Conservation (phyloP, 1,284 basidiomycete species). For the Ganoderma sinense region DNA sequence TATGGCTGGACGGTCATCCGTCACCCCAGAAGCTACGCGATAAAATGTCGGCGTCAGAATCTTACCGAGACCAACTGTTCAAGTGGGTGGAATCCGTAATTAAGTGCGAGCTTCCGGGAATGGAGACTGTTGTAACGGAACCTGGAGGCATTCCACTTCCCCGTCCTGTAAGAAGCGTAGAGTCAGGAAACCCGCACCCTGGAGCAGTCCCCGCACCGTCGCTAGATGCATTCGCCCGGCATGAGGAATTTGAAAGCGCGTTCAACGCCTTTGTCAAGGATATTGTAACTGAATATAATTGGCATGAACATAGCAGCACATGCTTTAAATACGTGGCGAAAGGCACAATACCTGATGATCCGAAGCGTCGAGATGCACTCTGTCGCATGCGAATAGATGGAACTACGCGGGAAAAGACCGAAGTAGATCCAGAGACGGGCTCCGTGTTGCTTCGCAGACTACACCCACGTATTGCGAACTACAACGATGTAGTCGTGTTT, state of each 20-base stretch:
- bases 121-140: not conserved
- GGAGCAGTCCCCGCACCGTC: not conserved
- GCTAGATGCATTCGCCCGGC: not conserved
- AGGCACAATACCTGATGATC: too few relatives aligned
- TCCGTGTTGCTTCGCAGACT: not conserved
- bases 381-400: too few relatives aligned
- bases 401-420: too few relatives aligned
- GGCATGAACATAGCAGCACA: too few relatives aligned
- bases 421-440: not conserved
- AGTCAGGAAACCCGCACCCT: not conserved
- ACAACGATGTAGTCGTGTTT: not conserved
- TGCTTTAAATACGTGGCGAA: too few relatives aligned
- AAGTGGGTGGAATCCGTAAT: not conserved
- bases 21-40: not conserved
- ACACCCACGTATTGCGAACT: not conserved
- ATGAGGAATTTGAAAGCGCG: too few relatives aligned
- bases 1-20: not conserved
- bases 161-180: not conserved
- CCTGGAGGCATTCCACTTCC: not conserved
- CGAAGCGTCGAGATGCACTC: too few relatives aligned
- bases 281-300: too few relatives aligned
- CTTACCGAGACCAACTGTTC: not conserved
- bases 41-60: not conserved
- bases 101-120: not conserved
- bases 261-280: too few relatives aligned